Evolutionary conservation across 495 filamentous ascomycete genomes (phyloP).

Genomic region (Pseudoneurospora amorphoporcata): DNA sequence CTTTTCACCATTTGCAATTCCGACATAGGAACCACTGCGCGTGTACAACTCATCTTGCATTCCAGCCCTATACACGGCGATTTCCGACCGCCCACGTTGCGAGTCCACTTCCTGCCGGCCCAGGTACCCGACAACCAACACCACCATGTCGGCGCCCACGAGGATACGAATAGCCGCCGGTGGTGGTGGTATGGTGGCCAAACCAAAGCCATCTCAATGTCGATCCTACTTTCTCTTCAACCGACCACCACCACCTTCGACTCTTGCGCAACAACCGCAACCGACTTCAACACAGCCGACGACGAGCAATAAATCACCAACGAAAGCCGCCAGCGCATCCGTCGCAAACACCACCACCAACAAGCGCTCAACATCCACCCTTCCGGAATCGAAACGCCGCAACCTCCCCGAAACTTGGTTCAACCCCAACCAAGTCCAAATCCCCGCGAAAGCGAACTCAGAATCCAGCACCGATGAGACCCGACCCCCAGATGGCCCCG

Average conservation of each 20-base stretch:
- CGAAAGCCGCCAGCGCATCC: conserved; percentile 1
- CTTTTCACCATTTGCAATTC: not conserved
- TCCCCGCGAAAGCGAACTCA: not conserved
- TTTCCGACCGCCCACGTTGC: not conserved
- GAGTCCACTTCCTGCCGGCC: not conserved
- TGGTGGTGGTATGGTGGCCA: not conserved
- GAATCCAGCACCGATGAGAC: conserved; percentile 1
- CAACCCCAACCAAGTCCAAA: not conserved
- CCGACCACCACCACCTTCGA: too few species aligned
- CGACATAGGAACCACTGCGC: not conserved
- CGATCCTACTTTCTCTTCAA: not conserved
- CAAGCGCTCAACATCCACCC: conserved; percentile 7
- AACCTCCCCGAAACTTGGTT: conserved; percentile 3
- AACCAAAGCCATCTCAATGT: not conserved
- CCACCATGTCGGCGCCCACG: conserved; percentile 11
- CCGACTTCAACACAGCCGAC: not conserved
- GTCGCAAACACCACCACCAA: conserved; percentile 4
- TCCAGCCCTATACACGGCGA: not conserved
- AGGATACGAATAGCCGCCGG: conserved; percentile 1
- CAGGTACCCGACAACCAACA: not conserved
- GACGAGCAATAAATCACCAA: not conserved
- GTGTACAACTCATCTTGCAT: not conserved
- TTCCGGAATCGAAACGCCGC: not conserved
- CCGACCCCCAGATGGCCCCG: not conserved
- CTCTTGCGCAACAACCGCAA: not conserved